Evolutionary conservation across 192 early-diverging fungal species (phyloP).

Genomic region (Podila horticola): DNA sequence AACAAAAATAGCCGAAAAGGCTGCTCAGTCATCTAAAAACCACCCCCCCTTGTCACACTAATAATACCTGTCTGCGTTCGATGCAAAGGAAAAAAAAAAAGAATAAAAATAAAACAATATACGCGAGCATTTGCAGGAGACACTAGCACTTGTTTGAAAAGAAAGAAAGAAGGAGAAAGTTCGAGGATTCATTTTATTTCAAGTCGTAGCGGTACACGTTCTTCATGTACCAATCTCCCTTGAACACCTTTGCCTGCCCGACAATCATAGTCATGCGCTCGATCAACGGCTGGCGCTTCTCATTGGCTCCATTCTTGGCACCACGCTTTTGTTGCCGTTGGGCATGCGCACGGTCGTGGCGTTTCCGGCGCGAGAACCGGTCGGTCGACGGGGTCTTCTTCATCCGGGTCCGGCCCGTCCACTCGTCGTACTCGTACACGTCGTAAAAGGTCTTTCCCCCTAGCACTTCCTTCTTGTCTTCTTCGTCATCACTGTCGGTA

Average conservation of each 20-base stretch:
- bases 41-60: too few species aligned
- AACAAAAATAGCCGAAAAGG: too few species aligned
- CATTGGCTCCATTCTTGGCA: background rate
- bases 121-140: too few species aligned
- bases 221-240: constrained; percentile 51
- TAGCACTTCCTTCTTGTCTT: background rate
- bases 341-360: constrained; percentile 13
- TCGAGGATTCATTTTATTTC: too few species aligned
- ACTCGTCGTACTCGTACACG: constrained; percentile 40
- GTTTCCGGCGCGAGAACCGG: constrained; percentile 39
- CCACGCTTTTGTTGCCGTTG: background rate
- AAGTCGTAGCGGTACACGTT: constrained; percentile 19
- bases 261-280: constrained; percentile 52
- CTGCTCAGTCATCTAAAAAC: too few species aligned
- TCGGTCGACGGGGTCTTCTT: constrained; percentile 12
- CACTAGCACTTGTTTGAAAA: too few species aligned
- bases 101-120: too few species aligned
- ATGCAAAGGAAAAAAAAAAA: too few species aligned
- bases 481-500: constrained; percentile 6
- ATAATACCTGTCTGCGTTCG: too few species aligned
- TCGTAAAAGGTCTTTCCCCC: constrained; percentile 5
- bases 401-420: constrained; percentile 18
- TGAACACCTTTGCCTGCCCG: constrained; percentile 40
- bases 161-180: too few species aligned
- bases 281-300: constrained; percentile 13